Percentiles rank a stretch among this genome's conserved stretches.
Evolutionary conservation across 1,284 basidiomycete genomes (phyloP).

Genomic region (Naganishia sp.): DNA sequence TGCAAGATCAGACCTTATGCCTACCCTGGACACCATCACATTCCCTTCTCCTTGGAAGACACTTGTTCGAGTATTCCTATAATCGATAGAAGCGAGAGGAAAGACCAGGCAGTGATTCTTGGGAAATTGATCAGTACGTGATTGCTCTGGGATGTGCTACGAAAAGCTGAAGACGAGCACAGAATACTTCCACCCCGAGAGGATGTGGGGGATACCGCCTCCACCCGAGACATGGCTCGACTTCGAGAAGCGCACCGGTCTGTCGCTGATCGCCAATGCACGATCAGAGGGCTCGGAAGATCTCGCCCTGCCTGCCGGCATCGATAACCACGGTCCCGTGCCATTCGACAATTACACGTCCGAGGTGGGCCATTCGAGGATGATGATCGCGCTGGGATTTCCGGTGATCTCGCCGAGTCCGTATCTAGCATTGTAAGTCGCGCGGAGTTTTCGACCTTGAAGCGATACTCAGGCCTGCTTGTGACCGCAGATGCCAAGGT

Average conservation of each 20-base stretch:
- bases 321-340: neutral
- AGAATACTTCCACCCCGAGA: constrained; percentile 24
- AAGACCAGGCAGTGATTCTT: constrained; percentile 14
- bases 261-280: constrained; percentile 16
- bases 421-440: constrained; percentile 17
- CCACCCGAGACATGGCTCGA: neutral
- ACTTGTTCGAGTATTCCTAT: constrained; percentile 2
- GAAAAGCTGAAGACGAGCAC: too few species aligned
- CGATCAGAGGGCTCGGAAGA: neutral
- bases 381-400: constrained; percentile 7
- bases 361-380: constrained; percentile 3
- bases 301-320: neutral
- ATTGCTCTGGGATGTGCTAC: neutral
- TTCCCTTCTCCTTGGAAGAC: constrained; percentile 22
- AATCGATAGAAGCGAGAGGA: neutral
- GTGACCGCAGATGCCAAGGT: constrained; percentile 12
- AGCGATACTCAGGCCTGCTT: neutral
- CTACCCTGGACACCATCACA: constrained; percentile 21
- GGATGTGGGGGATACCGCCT: neutral
- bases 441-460: neutral
- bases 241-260: constrained; percentile 1
- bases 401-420: constrained; percentile 12
- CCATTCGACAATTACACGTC: neutral
- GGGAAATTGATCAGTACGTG: constrained; percentile 12
- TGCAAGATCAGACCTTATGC: constrained; percentile 1